Base-by-base conservation (phyloP, 306 rosid species). In the Lablab purpureus region DNA sequence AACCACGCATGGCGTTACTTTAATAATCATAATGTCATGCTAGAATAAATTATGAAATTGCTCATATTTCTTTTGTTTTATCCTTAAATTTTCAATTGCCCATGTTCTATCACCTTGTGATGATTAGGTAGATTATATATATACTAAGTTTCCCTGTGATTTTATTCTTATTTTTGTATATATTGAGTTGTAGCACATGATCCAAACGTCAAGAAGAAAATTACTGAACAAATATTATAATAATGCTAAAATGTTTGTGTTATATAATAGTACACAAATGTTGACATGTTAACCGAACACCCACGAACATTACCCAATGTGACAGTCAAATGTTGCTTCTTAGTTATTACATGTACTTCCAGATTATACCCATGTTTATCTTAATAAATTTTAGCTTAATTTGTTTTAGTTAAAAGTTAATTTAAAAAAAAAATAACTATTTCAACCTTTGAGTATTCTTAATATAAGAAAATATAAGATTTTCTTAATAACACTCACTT, bases 211-310 rank as follows among this genome's bases (percentile, higher is more conserved):
- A 52, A 52, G 7, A 52, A 52, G 59, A 7, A 14, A 22, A 55
- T 1, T 22, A 56, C 9, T 22, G 10, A 56, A 56, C 6, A 56
- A 56, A 56, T 3, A 23, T 22, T 19, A 59, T 49, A 72, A 80
- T 10, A 51, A 51, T 18, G 54, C 13, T 27, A 25, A 54, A 27
- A 63, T 80, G n/a, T 72, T 46, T 50, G 58, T 62, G 49, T 49
- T 11, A n/a, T n/a, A n/a, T n/a, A n/a, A n/a, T n/a, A 46, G 73
- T 36, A 22, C 46, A 23, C 11, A 23, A n/a, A 36, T 50, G 58
- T 65, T 63, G 51, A 60, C 77, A n/a, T 34, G 12, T 32, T 70
- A 62, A 67, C 77, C 15, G 15, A 54, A 22, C 34, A 12, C 2
- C 2, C 12, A n/a, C 18, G 32, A 51, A 21, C 67, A 59, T 59